Conservation (phyloP, 176 grass and related monocot species). For the Elaeis guineensis region DNA sequence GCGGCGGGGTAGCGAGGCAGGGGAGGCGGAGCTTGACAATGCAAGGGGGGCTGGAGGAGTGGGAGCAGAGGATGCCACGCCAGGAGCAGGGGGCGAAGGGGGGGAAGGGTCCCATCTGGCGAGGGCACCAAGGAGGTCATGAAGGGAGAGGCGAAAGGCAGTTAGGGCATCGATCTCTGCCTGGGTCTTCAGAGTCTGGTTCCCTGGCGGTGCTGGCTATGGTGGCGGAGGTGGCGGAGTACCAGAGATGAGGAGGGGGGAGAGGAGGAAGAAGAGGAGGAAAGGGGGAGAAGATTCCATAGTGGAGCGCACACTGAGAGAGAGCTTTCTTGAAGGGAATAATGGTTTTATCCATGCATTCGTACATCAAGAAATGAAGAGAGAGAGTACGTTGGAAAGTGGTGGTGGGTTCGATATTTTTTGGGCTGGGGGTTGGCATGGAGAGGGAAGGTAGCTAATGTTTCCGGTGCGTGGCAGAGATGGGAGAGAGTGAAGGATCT, state of each 20-base stretch:
- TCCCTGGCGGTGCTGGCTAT: slow-evolving; percentile 11
- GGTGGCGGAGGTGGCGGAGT: not conserved
- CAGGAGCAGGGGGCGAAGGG: slow-evolving; percentile 67
- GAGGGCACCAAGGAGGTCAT: slow-evolving; percentile 60
- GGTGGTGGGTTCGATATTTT: slow-evolving; percentile 14
- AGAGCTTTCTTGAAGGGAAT: slow-evolving; percentile 2
- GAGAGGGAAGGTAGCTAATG: no score
- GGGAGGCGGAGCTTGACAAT: slow-evolving; percentile 44
- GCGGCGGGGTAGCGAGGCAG: slow-evolving; percentile 3
- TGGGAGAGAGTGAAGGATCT: slow-evolving; percentile 30
- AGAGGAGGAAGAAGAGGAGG: no score
- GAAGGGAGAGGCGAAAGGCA: slow-evolving; percentile 40
- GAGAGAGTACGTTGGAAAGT: slow-evolving; percentile 25
- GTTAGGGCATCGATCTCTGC: slow-evolving; percentile 62
- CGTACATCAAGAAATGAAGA: slow-evolving; percentile 3
- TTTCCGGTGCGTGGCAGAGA: not conserved
- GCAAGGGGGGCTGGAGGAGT: slow-evolving; percentile 4
- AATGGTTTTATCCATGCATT: no score
- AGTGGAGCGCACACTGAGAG: slow-evolving; percentile 14
- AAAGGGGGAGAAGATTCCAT: no score
- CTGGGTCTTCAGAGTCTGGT: slow-evolving; percentile 35
- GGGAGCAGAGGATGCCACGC: slow-evolving; percentile 36
- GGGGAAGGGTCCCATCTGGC: slow-evolving; percentile 42
- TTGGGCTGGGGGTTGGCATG: no score
- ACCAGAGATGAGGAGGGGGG: no score